Conservation (phyloP, 495 filamentous ascomycete species). For the Pseudotulostoma volvatum region DNA sequence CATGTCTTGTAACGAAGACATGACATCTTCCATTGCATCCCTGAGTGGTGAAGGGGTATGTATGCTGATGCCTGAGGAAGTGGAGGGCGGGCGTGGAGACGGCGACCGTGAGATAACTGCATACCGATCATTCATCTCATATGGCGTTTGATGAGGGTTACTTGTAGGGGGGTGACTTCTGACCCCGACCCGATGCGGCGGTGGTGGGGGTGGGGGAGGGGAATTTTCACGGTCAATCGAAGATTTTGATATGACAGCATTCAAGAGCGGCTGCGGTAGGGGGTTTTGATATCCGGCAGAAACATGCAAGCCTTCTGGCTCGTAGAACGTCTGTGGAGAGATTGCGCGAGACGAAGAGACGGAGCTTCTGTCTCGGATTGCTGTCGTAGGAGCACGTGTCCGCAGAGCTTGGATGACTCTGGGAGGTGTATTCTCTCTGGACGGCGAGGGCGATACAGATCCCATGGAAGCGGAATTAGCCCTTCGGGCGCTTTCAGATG, state of each 20-base stretch:
- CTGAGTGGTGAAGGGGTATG: slow-evolving; percentile 82
- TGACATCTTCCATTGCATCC: slow-evolving; percentile 95
- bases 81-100: slow-evolving; percentile 45
- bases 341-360: slow-evolving; percentile 14
- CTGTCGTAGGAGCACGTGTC: slow-evolving; percentile 20
- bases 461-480: slow-evolving; percentile 11
- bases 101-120: slow-evolving; percentile 34
- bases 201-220: slow-evolving; percentile 29
- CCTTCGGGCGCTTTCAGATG: slow-evolving; percentile 20
- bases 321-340: slow-evolving; percentile 2
- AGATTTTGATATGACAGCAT: slow-evolving; percentile 17
- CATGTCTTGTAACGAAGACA: slow-evolving; percentile 89
- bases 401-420: slow-evolving; percentile 21
- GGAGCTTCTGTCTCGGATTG: slow-evolving; percentile 21
- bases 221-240: slow-evolving; percentile 25
- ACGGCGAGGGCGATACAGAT: slow-evolving; percentile 30
- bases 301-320: background rate
- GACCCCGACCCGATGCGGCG: slow-evolving; percentile 16
- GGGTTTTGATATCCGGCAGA: background rate
- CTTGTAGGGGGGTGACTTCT: slow-evolving; percentile 11
- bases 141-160: slow-evolving; percentile 22
- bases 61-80: slow-evolving; percentile 33
- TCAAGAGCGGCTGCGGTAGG: slow-evolving; percentile 5
- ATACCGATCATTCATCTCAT: slow-evolving; percentile 34
- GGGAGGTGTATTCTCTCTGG: slow-evolving; percentile 23